phyloP scores from a whole-genome alignment of 1,139 yeast genomes.

The Wickerhamomyces sp. region DNA sequence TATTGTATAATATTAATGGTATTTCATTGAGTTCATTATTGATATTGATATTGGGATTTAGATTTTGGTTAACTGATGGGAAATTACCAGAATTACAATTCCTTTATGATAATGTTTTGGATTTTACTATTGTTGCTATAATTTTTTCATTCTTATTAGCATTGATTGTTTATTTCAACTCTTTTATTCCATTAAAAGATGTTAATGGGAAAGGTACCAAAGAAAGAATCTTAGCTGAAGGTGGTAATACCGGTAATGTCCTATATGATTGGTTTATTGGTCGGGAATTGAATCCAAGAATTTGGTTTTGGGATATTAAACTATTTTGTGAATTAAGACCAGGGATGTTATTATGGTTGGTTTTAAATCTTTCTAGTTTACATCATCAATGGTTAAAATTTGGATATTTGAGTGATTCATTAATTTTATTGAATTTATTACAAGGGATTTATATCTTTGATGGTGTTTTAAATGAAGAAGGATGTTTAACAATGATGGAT shows the following conservation, averaged over 20 bases:
- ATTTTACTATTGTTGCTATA: constrained; percentile 58
- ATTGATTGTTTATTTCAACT: constrained; percentile 55
- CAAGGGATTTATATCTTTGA: constrained; percentile 85
- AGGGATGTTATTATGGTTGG: constrained; percentile 82
- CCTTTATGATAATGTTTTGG: constrained; percentile 62
- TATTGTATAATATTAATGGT: constrained; percentile 83
- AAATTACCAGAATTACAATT: constrained; percentile 76
- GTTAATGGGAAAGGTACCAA: constrained; percentile 50
- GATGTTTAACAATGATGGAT: constrained; percentile 90
- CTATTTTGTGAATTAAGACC: constrained; percentile 93
- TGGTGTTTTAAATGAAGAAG: constrained; percentile 89
- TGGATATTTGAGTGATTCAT: constrained; percentile 67
- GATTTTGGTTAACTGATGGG: constrained; percentile 47
- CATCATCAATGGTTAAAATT: constrained; percentile 69
- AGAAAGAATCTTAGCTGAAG: constrained; percentile 73
- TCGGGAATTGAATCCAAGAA: constrained; percentile 87
- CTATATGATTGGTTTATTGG: constrained; percentile 97
- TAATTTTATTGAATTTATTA: constrained; percentile 60
- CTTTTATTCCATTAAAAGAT: constrained; percentile 53
- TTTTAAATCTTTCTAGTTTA: constrained; percentile 71
- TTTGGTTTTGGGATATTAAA: constrained; percentile 83
- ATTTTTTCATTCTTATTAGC: constrained; percentile 63
- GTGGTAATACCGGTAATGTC: constrained; percentile 77
- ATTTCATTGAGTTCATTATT: constrained; percentile 47
- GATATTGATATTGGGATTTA: constrained; percentile 38